Evolutionary conservation across 768 basidiomycete species (phyloP).

Genomic region (Boletus edulis): DNA sequence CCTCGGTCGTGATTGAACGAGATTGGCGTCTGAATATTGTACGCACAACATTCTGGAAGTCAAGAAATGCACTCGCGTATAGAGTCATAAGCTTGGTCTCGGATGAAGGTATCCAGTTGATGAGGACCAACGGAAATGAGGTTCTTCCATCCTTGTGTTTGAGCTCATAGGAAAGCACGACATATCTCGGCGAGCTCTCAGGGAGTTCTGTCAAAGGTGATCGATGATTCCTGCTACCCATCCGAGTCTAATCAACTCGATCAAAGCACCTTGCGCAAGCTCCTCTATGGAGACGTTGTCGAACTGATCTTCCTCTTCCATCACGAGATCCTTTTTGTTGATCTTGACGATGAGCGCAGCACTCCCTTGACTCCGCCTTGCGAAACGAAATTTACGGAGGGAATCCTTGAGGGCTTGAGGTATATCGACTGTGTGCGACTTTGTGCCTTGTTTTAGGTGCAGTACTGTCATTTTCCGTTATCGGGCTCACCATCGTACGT

Average conservation of each 20-base stretch:
- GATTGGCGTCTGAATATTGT: not conserved
- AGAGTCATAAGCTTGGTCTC: conserved; percentile 77
- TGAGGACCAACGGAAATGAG: conserved; percentile 79
- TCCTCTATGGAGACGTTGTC: conserved; percentile 77
- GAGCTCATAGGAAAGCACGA: conserved; percentile 81
- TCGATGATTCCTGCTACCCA: not conserved
- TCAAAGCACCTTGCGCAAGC: conserved; percentile 71
- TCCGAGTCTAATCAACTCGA: not conserved
- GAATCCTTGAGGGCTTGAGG: conserved; percentile 73
- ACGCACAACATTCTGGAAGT: conserved; percentile 77
- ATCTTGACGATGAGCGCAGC: conserved; percentile 89
- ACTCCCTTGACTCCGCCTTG: conserved; percentile 59
- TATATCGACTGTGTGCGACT: conserved; percentile 73
- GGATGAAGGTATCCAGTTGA: conserved; percentile 85
- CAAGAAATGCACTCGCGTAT: conserved; percentile 77
- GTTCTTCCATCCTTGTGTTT: conserved; percentile 77
- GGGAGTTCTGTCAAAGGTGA: conserved; percentile 63
- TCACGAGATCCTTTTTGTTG: conserved; percentile 74
- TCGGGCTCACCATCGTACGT: conserved; percentile 22
- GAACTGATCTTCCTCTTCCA: conserved; percentile 83
- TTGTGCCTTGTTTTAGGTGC: not conserved
- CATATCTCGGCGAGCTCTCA: conserved; percentile 82
- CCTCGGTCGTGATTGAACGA: not conserved
- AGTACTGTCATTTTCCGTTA: not conserved
- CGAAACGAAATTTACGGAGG: conserved; percentile 82